Percentiles rank a stretch among this genome's conserved stretches.
Evolutionary conservation across 345 rosid genomes (phyloP).

Genomic region (Rhodamnia argentea): DNA sequence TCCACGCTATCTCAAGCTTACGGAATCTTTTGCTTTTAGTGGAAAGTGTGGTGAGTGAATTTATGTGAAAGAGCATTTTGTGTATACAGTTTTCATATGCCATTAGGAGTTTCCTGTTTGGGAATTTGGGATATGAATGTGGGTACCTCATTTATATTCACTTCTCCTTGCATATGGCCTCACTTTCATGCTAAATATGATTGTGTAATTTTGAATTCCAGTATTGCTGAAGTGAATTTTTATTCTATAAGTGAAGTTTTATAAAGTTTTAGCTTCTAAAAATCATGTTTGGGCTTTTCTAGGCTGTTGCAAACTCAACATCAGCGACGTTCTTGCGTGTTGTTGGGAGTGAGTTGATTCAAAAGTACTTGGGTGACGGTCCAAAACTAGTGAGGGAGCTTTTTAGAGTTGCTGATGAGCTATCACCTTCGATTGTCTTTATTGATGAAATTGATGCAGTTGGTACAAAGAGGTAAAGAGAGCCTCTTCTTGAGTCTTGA

Average conservation of each 20-base stretch:
- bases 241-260: not conserved
- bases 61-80: too few species aligned
- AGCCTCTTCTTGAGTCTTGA: not conserved
- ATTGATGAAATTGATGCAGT: constrained; percentile 97
- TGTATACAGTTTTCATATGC: too few species aligned
- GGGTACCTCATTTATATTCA: not conserved
- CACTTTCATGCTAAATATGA: not conserved
- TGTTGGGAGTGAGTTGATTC: constrained; percentile 95
- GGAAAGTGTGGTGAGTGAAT: too few species aligned
- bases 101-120: not conserved
- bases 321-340: constrained; percentile 96
- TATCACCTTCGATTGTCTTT: constrained; percentile 91
- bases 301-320: constrained; percentile 98
- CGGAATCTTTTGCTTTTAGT: too few species aligned
- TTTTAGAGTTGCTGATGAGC: constrained; percentile 92
- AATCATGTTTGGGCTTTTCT: constrained; percentile 5
- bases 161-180: not conserved
- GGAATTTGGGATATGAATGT: not conserved
- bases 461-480: constrained; percentile 77
- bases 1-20: not conserved
- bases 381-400: constrained; percentile 96
- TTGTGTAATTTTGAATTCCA: not conserved
- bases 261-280: not conserved
- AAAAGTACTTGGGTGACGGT: constrained; percentile 94
- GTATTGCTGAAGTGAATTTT: not conserved